These are phyloP conservation scores for Podaxis sp. DNA, from an alignment of 768 basidiomycete genomes.

Conservation along the genomic window DNA sequence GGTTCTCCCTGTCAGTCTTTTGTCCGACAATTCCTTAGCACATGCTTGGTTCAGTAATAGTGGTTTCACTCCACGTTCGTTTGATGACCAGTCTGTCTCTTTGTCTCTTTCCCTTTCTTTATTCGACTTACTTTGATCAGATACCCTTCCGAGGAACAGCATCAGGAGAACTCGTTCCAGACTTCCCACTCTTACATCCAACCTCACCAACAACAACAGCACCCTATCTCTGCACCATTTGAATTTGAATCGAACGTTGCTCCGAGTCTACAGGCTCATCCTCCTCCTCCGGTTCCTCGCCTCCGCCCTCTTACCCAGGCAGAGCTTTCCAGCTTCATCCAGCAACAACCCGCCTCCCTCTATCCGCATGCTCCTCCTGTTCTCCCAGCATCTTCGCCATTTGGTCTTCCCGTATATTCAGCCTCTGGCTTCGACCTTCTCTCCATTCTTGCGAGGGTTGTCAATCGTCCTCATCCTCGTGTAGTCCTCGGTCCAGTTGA, in stretches of 20 bases:
- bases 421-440: slow-evolving; percentile 89
- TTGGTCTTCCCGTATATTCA: slow-evolving; percentile 70
- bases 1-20: slow-evolving; percentile 49
- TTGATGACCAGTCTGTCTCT: slow-evolving; percentile 14
- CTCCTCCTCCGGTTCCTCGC: slow-evolving; percentile 8
- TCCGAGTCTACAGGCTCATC: slow-evolving; percentile 9
- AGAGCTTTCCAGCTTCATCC: slow-evolving; percentile 7
- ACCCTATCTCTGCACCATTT: slow-evolving; percentile 19
- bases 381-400: slow-evolving; percentile 10
- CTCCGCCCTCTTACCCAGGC: slow-evolving; percentile 10
- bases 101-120: background rate
- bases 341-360: background rate
- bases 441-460: slow-evolving; percentile 74
- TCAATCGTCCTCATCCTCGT: slow-evolving; percentile 65
- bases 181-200: background rate
- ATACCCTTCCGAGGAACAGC: slow-evolving; percentile 1
- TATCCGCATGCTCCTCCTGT: background rate
- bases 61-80: slow-evolving; percentile 27
- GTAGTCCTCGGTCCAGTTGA: slow-evolving; percentile 89
- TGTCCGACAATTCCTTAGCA: slow-evolving; percentile 19
- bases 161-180: background rate
- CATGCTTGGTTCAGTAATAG: slow-evolving; percentile 48
- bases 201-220: background rate
- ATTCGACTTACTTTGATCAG: background rate
- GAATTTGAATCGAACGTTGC: slow-evolving; percentile 17